Evolutionary conservation across 176 grass and related monocot species (phyloP).

Genomic region (Rhynchospora pubera): DNA sequence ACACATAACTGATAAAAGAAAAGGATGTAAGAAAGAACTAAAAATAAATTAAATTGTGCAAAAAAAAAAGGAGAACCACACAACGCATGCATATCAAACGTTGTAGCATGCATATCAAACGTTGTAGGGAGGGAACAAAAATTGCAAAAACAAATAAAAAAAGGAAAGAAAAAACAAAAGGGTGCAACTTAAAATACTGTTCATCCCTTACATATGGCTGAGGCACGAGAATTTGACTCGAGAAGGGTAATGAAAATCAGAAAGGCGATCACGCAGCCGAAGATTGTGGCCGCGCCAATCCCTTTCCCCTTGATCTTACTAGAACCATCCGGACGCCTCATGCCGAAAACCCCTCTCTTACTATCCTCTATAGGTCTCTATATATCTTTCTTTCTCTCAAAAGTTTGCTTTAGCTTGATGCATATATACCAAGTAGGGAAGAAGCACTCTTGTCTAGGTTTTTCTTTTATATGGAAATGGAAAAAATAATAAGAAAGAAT

Average conservation of each 20-base stretch:
- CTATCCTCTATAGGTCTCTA: not conserved
- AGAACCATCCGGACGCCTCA: constrained; percentile 1
- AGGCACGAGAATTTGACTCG: constrained; percentile 23
- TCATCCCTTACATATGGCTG: constrained; percentile 9
- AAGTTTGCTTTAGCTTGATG: not conserved
- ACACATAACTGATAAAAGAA: not conserved
- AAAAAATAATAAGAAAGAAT: not conserved
- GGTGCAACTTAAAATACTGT: constrained; percentile 6
- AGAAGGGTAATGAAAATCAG: not conserved
- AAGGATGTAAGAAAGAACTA: not conserved
- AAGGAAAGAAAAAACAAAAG: not conserved
- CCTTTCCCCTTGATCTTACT: constrained; percentile 18
- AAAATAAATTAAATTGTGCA: not conserved
- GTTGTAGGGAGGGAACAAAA: not conserved
- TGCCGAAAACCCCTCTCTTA: not conserved
- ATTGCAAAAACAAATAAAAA: not conserved
- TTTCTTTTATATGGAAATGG: not conserved
- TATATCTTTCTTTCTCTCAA: constrained; percentile 1
- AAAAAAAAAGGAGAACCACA: not conserved
- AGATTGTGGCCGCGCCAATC: not conserved
- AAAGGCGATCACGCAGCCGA: constrained; percentile 1
- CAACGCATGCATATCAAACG: not conserved
- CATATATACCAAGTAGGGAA: constrained; percentile 16
- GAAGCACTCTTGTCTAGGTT: constrained; percentile 4
- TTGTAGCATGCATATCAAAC: not conserved